A percentile compares a stretch with the other conserved stretches of the same genome.
phyloP scores from a whole-genome alignment of 176 grass and related monocot species.

The Elaeis guineensis region DNA sequence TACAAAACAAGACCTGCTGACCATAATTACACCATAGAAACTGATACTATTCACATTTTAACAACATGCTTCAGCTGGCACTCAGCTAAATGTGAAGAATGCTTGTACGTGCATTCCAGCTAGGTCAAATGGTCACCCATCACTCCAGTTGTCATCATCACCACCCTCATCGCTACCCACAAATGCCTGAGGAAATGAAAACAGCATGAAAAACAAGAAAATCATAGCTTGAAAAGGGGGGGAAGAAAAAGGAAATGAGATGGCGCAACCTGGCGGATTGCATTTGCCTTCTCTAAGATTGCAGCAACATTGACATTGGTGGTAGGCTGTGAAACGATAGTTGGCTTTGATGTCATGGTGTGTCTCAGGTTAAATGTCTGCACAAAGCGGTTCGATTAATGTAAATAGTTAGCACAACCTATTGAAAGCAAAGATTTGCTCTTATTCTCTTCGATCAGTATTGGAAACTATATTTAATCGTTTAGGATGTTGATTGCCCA shows the following conservation, averaged over 20 bases:
- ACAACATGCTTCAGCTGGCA: slow-evolving; percentile 23
- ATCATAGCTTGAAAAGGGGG: not conserved
- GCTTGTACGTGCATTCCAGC: slow-evolving; percentile 23
- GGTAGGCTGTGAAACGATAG: slow-evolving; percentile 25
- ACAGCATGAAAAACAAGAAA: slow-evolving; percentile 18
- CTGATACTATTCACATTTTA: slow-evolving; percentile 76
- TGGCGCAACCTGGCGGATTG: slow-evolving; percentile 78
- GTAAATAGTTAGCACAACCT: no score
- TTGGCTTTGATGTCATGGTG: slow-evolving; percentile 47
- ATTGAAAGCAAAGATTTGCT: no score
- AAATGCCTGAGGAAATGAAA: slow-evolving; percentile 56
- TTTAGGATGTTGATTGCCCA: no score
- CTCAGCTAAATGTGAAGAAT: slow-evolving; percentile 43
- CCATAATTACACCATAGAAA: slow-evolving; percentile 68
- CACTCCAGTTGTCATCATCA: slow-evolving; percentile 96
- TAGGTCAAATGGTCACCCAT: slow-evolving; percentile 39
- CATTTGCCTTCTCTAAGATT: slow-evolving; percentile 95
- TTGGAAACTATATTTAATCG: no score
- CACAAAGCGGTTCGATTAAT: slow-evolving; percentile 11
- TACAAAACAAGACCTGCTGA: slow-evolving; percentile 41
- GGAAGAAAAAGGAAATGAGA: not conserved
- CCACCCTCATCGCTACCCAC: slow-evolving; percentile 81
- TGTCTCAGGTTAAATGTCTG: slow-evolving; percentile 89
- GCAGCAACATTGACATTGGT: slow-evolving; percentile 59
- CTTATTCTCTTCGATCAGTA: no score